Base-by-base conservation (phyloP, 306 rosid species). In the Hippophae tibetana region DNA sequence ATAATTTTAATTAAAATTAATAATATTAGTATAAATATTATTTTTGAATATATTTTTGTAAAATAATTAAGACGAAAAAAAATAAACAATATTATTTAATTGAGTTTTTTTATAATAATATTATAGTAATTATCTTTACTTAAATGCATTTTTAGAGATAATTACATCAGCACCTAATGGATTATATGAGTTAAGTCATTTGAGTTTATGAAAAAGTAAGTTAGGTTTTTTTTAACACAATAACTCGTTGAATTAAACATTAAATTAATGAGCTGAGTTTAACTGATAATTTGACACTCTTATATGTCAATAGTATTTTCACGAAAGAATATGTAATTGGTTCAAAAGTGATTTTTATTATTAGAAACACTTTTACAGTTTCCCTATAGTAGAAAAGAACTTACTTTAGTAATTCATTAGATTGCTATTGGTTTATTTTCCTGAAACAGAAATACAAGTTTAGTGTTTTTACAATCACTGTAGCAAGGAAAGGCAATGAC, bases 401-500 rank as follows among this genome's bases (percentile, higher is more conserved):
- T 18, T 18, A 18, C 1, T 18, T 18, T 18, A 18, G 23, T 18
- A 18, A 18, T 18, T 18, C 23, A 18, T 18, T 18, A 18, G 23
- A 18, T 18, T 18, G 23, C 23, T 18, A 18, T 18, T 18, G 23
- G 0, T 18, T 18, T 18, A 0, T 18, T 18, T 18, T 18, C 23
- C 23, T 18, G 23, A 18, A 18, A 18, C 7, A 52, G n/a, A 53
- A 43, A 25, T 59, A 74, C 47, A 3, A 1, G 23, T 56, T 49
- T 60, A 62, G 47, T 25, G 52, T 58, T 23, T 75, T 74, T 78
- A 90, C 95, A 90, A 70, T 72, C 75, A 55, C 72, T 76, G 74
- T 90, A 90, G 76, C 95, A 90, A 2, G 97, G 97, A 51, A 71
- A 90, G 44, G 61, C 74, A 1, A 90, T 38, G 60, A 67, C 42